These are phyloP conservation scores for Plectosphaerella sp. DNA, from an alignment of 2,329 filamentous ascomycete genomes.

Conservation along the genomic window DNA sequence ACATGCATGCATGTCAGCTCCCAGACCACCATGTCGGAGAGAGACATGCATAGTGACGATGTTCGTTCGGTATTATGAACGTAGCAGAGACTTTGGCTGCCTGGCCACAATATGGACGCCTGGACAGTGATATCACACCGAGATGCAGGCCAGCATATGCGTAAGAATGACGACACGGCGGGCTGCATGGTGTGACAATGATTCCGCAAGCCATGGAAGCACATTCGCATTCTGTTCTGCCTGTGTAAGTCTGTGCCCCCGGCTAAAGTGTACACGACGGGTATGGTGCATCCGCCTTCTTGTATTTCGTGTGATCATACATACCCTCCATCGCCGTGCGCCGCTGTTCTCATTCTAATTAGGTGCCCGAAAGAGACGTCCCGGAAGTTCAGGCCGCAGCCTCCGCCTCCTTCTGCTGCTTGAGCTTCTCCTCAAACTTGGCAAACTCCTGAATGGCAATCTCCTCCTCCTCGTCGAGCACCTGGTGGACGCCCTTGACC, in stretches of 20 bases:
- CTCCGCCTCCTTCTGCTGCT: slow-evolving; percentile 43
- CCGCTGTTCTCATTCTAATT: neutral
- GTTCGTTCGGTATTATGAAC: too few species aligned
- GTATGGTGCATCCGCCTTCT: too few species aligned
- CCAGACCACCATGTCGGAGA: too few species aligned
- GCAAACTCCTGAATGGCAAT: slow-evolving; percentile 83
- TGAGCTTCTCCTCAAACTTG: slow-evolving; percentile 84
- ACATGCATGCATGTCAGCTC: too few species aligned
- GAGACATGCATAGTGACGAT: too few species aligned
- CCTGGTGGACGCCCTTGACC: slow-evolving; percentile 86
- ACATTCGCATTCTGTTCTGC: neutral
- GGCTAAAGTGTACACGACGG: slow-evolving; percentile 21
- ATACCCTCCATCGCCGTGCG: neutral
- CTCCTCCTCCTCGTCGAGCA: slow-evolving; percentile 88
- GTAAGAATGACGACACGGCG: neutral
- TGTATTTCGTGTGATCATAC: slow-evolving; percentile 7
- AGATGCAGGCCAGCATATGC: too few species aligned
- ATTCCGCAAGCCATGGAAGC: too few species aligned
- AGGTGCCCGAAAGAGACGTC: neutral
- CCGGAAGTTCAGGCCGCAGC: slow-evolving; percentile 12
- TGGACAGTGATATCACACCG: too few species aligned
- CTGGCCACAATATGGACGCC: too few species aligned
- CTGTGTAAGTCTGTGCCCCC: slow-evolving; percentile 18
- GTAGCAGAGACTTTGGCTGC: too few species aligned
- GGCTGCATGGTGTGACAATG: neutral